Percentiles rank a stretch among this genome's conserved stretches.
These are phyloP conservation scores for Clonostachys chloroleuca DNA, from an alignment of 2,329 filamentous ascomycete genomes.

Conservation along the genomic window DNA sequence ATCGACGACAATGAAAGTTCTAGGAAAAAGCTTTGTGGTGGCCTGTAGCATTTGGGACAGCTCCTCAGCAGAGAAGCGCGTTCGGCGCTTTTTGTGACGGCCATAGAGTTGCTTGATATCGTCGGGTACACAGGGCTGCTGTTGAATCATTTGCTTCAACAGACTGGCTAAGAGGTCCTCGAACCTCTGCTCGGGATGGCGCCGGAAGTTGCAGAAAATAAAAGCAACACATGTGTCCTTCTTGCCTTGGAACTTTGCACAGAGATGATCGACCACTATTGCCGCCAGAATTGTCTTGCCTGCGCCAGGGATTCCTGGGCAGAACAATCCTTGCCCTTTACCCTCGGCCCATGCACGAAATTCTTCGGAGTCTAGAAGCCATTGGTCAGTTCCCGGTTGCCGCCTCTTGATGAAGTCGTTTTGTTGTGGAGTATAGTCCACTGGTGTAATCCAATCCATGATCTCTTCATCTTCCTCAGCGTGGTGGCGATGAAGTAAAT, in stretches of 20 bases:
- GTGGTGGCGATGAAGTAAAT: no score
- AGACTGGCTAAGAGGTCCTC: slow-evolving; percentile 22
- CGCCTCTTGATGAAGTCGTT: slow-evolving; percentile 24
- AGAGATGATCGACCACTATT: slow-evolving; percentile 33
- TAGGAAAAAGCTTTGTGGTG: not conserved
- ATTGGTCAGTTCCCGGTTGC: slow-evolving; percentile 35
- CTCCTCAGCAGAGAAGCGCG: not conserved
- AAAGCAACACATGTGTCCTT: slow-evolving; percentile 30
- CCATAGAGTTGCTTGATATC: slow-evolving; percentile 19
- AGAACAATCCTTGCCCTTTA: slow-evolving; percentile 29
- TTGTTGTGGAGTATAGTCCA: slow-evolving; percentile 30
- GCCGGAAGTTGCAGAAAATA: slow-evolving; percentile 37
- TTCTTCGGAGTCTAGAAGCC: slow-evolving; percentile 33
- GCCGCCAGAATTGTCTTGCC: slow-evolving; percentile 42
- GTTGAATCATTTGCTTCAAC: slow-evolving; percentile 27
- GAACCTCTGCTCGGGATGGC: slow-evolving; percentile 25
- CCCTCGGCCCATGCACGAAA: slow-evolving; percentile 22
- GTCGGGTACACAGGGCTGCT: slow-evolving; percentile 11
- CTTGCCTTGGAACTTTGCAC: slow-evolving; percentile 10
- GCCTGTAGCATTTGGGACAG: not conserved
- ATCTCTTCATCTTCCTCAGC: slow-evolving; percentile 4
- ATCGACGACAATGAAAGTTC: slow-evolving; percentile 10
- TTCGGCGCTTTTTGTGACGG: slow-evolving; percentile 7
- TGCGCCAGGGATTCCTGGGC: slow-evolving; percentile 39
- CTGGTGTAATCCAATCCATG: slow-evolving; percentile 29